phyloP scores from a whole-genome alignment of 2,329 filamentous ascomycete genomes.

The Monosporascus cannonballus region DNA sequence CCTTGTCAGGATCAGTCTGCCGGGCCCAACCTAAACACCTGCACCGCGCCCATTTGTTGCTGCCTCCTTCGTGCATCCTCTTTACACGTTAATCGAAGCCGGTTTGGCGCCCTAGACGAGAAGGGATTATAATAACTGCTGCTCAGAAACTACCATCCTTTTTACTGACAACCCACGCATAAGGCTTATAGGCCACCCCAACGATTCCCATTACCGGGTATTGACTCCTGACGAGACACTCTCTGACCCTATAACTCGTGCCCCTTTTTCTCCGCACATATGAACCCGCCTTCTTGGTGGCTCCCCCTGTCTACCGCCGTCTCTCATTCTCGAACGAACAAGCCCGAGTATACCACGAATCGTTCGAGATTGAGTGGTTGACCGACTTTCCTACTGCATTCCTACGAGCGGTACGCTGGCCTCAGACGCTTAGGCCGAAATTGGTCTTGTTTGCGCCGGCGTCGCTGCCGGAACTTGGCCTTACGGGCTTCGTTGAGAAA shows the following conservation, averaged over 20 bases:
- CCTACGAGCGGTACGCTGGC: not conserved
- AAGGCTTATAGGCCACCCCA: too few relatives aligned
- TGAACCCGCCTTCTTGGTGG: not conserved
- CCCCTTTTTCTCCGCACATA: not conserved
- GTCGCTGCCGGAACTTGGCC: not conserved
- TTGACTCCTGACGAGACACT: not conserved
- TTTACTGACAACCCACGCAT: too few relatives aligned
- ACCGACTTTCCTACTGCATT: not conserved
- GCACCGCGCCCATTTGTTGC: too few relatives aligned
- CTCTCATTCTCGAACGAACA: not conserved
- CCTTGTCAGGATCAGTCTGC: not conserved
- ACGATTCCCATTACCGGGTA: too few relatives aligned
- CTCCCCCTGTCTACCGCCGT: not conserved
- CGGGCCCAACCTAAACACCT: not conserved
- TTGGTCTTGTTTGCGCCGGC: not conserved
- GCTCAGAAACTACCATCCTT: too few relatives aligned
- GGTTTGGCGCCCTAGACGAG: too few relatives aligned
- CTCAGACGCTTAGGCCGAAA: not conserved
- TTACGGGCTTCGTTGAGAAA: not conserved
- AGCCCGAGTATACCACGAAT: not conserved
- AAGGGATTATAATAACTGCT: too few relatives aligned
- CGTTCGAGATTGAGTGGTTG: not conserved
- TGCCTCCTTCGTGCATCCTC: too few relatives aligned
- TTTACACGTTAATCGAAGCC: too few relatives aligned
- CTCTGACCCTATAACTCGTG: not conserved